Percentiles rank a stretch among this genome's conserved stretches.
phyloP scores from a whole-genome alignment of 225 moss, liverwort and hornwort species.

The Polytrichum commune region DNA sequence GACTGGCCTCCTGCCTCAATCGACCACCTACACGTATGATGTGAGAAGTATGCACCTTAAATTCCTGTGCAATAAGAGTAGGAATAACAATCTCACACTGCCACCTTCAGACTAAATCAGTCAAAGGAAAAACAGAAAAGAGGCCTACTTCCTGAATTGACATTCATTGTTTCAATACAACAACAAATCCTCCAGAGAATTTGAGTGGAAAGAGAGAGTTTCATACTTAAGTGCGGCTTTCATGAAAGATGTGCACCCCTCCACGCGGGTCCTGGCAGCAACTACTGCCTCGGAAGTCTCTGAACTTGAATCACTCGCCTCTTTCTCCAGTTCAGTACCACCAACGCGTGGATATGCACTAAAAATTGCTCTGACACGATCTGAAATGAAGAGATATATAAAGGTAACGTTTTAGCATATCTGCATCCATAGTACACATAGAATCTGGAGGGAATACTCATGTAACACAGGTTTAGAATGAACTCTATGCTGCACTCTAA shows the following conservation, averaged over 20 bases:
- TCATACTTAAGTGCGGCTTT: conserved; percentile 85
- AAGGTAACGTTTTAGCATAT: too few relatives aligned
- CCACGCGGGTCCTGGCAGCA: conserved; percentile 85
- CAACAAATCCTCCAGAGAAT: too few relatives aligned
- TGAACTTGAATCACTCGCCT: conserved; percentile 27
- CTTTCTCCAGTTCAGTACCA: conserved; percentile 25
- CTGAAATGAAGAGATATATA: conserved; percentile 32
- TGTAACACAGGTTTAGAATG: too few relatives aligned
- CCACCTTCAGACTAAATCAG: neutral
- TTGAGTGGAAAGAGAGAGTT: neutral
- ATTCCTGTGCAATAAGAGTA: neutral
- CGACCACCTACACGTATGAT: conserved; percentile 67
- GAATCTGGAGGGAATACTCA: too few relatives aligned
- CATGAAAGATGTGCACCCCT: conserved; percentile 80
- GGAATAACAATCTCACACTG: neutral
- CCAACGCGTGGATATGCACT: conserved; percentile 65
- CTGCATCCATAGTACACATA: neutral
- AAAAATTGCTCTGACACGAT: conserved; percentile 68
- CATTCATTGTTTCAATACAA: too few relatives aligned
- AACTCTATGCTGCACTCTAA: too few relatives aligned
- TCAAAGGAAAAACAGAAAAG: too few relatives aligned
- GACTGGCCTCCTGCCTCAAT: conserved; percentile 64
- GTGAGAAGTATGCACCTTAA: neutral
- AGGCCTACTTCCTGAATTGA: too few relatives aligned
- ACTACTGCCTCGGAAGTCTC: conserved; percentile 60